A percentile compares a stretch with the other conserved stretches of the same genome.
Conservation (phyloP, 176 grass and related monocot genomes). For the Saccharum officinarum region DNA sequence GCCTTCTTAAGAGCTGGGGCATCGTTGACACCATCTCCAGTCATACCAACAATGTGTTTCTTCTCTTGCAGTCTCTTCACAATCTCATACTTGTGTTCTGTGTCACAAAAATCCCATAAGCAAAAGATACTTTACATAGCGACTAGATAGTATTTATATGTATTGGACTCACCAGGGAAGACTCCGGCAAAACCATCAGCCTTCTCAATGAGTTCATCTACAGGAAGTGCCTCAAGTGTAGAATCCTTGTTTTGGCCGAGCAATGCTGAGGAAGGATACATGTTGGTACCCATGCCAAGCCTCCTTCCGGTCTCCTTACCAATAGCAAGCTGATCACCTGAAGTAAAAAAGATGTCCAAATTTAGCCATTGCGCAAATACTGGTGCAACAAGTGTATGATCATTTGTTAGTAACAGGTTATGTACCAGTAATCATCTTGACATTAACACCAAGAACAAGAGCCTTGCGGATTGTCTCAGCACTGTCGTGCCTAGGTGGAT, state of each 20-base stretch:
- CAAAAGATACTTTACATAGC: background rate
- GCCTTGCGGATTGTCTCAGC: slow-evolving; percentile 98
- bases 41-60: slow-evolving; percentile 99
- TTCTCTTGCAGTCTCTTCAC: slow-evolving; percentile 97
- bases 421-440: slow-evolving; percentile 99
- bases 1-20: slow-evolving; percentile 96
- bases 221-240: slow-evolving; percentile 70
- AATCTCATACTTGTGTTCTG: slow-evolving; percentile 99
- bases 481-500: slow-evolving; percentile 97
- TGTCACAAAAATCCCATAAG: slow-evolving; percentile 18
- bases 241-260: slow-evolving; percentile 84
- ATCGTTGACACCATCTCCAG: slow-evolving; percentile 97
- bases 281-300: slow-evolving; percentile 99
- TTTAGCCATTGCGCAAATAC: background rate
- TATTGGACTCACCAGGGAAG: slow-evolving; percentile 67
- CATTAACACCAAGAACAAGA: slow-evolving; percentile 94
- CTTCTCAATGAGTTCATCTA: slow-evolving; percentile 98
- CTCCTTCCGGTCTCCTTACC: slow-evolving; percentile 97
- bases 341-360: slow-evolving; percentile 9
- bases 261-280: slow-evolving; percentile 96
- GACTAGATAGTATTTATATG: background rate
- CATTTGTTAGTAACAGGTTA: background rate
- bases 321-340: slow-evolving; percentile 98
- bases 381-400: background rate
- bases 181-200: slow-evolving; percentile 99